These are phyloP conservation scores for Bonia amplexicaulis DNA, from an alignment of 176 grass and related monocot genomes.

Conservation along the genomic window DNA sequence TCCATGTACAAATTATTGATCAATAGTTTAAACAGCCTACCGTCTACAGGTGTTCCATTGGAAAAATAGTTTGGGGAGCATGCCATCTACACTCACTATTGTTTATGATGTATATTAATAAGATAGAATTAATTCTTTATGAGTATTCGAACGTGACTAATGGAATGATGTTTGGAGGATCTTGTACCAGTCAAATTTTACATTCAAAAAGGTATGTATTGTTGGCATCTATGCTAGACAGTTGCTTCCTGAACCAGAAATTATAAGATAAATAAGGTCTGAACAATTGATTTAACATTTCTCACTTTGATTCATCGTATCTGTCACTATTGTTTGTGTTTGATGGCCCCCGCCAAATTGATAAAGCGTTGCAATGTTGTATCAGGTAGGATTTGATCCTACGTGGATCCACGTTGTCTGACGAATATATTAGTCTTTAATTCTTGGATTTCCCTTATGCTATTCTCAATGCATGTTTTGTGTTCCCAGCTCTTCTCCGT, in stretches of 20 bases:
- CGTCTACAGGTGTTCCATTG: constrained; percentile 23
- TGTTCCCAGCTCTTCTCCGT: background rate
- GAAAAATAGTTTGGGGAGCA: constrained; percentile 30
- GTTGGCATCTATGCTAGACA: constrained; percentile 36
- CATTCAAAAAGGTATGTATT: constrained; percentile 23
- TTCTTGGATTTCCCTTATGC: background rate
- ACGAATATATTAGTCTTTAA: background rate
- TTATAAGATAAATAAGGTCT: constrained; percentile 1
- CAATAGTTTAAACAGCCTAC: constrained; percentile 28
- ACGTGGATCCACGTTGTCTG: background rate
- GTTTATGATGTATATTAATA: constrained; percentile 27
- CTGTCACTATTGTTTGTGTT: constrained; percentile 1
- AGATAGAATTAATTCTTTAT: constrained; percentile 19
- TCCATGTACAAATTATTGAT: background rate
- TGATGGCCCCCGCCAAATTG: constrained; percentile 7
- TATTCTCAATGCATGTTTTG: background rate
- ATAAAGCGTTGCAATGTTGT: background rate
- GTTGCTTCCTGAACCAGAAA: constrained; percentile 13
- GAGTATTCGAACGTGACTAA: constrained; percentile 39
- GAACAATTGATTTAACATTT: background rate
- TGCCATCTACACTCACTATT: constrained; percentile 39
- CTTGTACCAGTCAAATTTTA: constrained; percentile 28
- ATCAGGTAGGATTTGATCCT: constrained; percentile 9
- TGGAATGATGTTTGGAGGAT: constrained; percentile 38
- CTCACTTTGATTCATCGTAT: background rate